Percentiles rank a stretch among this genome's conserved stretches.
Conservation (phyloP, 2,329 filamentous ascomycete species). For the Zymoseptoria tritici region DNA sequence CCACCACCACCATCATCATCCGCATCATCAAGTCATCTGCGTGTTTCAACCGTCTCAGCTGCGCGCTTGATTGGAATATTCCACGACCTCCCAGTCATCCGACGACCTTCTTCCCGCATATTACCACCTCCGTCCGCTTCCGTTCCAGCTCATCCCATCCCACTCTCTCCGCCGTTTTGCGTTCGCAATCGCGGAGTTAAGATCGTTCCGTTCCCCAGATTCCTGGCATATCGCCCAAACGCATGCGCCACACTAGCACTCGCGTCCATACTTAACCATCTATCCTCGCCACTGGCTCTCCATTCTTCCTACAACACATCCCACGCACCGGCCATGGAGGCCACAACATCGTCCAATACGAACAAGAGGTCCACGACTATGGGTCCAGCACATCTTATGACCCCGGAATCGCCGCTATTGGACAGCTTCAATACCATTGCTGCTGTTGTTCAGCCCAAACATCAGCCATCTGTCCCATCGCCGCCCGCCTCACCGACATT, state of each 20-base stretch:
- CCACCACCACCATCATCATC: background rate
- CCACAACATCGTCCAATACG: conserved; percentile 5
- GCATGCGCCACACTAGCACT: background rate
- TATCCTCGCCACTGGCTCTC: background rate
- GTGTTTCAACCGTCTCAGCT: background rate
- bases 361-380: conserved; percentile 8
- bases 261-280: background rate
- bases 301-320: background rate
- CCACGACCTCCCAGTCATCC: background rate
- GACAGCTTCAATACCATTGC: conserved; percentile 12
- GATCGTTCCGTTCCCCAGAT: background rate
- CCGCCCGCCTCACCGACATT: conserved; percentile 19
- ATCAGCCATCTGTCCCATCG: conserved; percentile 10
- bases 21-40: background rate
- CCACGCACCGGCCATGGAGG: conserved; percentile 10
- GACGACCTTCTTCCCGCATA: background rate
- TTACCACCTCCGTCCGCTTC: background rate
- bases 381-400: conserved; percentile 12
- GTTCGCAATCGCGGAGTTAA: background rate
- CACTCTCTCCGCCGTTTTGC: background rate
- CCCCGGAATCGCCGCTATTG: conserved; percentile 15
- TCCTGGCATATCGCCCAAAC: background rate
- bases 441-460: background rate
- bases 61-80: background rate
- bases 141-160: background rate